Percentiles rank a stretch among this genome's conserved stretches.
Conservation (phyloP, 805 yeast species). For the Suhomyces prunicola region DNA sequence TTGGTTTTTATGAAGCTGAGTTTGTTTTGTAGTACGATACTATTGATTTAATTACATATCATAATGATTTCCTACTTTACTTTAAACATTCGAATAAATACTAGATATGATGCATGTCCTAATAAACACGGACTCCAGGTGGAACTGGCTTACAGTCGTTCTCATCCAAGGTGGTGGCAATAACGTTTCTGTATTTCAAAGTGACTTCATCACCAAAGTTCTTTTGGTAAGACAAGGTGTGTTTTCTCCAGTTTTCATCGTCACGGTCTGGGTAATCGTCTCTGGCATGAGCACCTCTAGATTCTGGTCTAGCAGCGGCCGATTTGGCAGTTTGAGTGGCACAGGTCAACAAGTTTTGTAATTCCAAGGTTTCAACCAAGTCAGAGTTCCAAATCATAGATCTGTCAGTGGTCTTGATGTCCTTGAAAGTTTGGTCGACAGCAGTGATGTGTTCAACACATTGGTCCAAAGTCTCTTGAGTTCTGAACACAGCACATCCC, state of each 20-base stretch:
- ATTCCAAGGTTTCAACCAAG: slow-evolving; percentile 90
- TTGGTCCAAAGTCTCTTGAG: slow-evolving; percentile 83
- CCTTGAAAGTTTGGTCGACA: slow-evolving; percentile 70
- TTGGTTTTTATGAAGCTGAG: too few species aligned
- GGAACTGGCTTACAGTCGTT: slow-evolving; percentile 93
- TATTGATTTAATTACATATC: background rate
- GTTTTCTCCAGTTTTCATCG: slow-evolving; percentile 97
- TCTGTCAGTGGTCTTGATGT: slow-evolving; percentile 87
- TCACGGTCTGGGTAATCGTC: slow-evolving; percentile 97
- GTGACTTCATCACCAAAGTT: slow-evolving; percentile 65
- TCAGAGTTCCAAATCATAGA: slow-evolving; percentile 99
- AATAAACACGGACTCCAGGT: slow-evolving; percentile 94
- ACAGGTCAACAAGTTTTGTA: slow-evolving; percentile 94
- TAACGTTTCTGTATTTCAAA: slow-evolving; percentile 83
- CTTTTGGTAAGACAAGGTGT: slow-evolving; percentile 88
- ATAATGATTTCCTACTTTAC: background rate
- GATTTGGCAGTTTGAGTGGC: slow-evolving; percentile 93
- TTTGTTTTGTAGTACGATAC: background rate
- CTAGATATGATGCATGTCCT: slow-evolving; percentile 15
- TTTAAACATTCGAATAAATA: background rate
- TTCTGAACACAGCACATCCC: slow-evolving; percentile 96
- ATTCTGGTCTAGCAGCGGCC: slow-evolving; percentile 94
- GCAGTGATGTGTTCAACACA: slow-evolving; percentile 79
- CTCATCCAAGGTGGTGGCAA: slow-evolving; percentile 81
- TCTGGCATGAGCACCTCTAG: slow-evolving; percentile 99